Evolutionary conservation across 176 grass and related monocot species (phyloP).

Genomic region (Musa itinerans): DNA sequence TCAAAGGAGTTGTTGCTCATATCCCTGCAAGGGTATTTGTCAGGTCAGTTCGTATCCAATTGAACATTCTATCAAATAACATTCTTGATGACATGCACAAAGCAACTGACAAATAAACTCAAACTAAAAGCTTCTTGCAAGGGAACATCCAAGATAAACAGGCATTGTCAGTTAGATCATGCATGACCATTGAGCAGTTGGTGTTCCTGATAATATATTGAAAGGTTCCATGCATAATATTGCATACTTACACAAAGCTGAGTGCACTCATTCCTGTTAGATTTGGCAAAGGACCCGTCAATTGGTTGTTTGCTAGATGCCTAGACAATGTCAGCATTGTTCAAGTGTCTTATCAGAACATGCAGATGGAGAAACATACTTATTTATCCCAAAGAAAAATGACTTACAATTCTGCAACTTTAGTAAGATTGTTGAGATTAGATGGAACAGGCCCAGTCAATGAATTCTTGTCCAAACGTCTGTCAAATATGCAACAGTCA

Average conservation of each 20-base stretch:
- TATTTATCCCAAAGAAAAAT: background rate
- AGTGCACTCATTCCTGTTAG: slow-evolving; percentile 57
- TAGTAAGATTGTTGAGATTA: slow-evolving; percentile 63
- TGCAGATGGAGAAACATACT: background rate
- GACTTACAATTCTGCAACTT: slow-evolving; percentile 68
- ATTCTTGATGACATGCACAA: background rate
- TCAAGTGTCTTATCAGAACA: slow-evolving; percentile 14
- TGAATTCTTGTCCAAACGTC: slow-evolving; percentile 60
- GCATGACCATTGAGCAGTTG: background rate
- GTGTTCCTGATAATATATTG: background rate
- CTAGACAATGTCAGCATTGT: slow-evolving; percentile 30
- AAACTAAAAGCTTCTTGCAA: background rate
- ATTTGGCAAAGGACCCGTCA: slow-evolving; percentile 58
- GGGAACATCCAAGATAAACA: no score
- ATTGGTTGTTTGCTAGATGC: slow-evolving; percentile 52
- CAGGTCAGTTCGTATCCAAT: background rate
- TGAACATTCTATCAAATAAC: background rate
- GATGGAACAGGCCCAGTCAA: slow-evolving; percentile 50
- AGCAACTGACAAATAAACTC: background rate
- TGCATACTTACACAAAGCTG: slow-evolving; percentile 67
- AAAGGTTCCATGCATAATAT: background rate
- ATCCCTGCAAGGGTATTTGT: slow-evolving; percentile 5
- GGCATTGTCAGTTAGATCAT: background rate
- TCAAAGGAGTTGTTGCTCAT: slow-evolving; percentile 21
- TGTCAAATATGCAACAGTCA: slow-evolving; percentile 7